Evolutionary conservation across 495 filamentous ascomycete genomes (phyloP).

Genomic region (Neurospora sp.): DNA sequence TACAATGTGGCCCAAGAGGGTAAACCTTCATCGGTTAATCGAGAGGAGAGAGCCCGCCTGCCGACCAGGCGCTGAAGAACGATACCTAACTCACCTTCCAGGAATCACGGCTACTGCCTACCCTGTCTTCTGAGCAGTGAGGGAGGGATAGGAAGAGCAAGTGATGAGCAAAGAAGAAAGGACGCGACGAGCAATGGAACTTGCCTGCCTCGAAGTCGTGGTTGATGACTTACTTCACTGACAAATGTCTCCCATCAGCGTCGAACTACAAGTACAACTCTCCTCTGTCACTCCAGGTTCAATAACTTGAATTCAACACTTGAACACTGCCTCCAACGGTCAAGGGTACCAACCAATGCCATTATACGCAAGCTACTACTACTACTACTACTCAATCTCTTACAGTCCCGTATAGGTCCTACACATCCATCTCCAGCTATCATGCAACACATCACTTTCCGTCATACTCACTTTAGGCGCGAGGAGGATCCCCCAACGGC

Average conservation of each 20-base stretch:
- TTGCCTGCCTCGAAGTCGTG: background rate
- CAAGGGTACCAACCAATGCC: background rate
- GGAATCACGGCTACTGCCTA: too few species aligned
- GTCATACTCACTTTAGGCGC: background rate
- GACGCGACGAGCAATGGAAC: too few species aligned
- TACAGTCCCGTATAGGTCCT: background rate
- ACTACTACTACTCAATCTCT: background rate
- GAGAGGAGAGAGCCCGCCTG: too few species aligned
- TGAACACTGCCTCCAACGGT: background rate
- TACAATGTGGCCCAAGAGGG: too few species aligned
- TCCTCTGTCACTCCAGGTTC: background rate
- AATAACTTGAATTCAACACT: background rate
- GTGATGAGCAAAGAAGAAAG: too few species aligned
- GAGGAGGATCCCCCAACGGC: slow-evolving; percentile 78
- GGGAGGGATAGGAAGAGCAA: too few species aligned
- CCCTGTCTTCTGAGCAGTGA: too few species aligned
- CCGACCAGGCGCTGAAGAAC: too few species aligned
- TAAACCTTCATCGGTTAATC: too few species aligned
- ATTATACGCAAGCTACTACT: background rate
- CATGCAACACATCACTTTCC: background rate
- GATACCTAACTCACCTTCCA: too few species aligned
- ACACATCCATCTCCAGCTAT: background rate
- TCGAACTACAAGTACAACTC: background rate
- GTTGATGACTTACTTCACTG: background rate
- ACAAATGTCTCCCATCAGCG: background rate